Evolutionary conservation across 306 rosid genomes (phyloP).

Genomic region (Hippophae rhamnoides): DNA sequence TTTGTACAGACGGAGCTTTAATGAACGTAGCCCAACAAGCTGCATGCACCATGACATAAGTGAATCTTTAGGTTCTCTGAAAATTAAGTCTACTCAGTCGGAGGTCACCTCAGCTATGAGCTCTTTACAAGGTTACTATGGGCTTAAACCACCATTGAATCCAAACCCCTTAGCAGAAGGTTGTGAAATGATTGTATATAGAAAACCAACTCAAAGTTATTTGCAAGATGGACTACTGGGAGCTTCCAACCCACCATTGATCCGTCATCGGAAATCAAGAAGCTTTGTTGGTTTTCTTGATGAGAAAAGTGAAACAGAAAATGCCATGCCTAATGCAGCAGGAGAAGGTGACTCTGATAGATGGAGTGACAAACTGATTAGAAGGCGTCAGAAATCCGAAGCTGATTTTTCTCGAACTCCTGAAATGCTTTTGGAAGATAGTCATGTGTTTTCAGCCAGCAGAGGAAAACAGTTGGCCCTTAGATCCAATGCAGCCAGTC

Average conservation of each 20-base stretch:
- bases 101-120: conserved; percentile 60
- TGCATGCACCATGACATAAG: conserved; percentile 30
- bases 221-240: conserved; percentile 29
- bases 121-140: conserved; percentile 73
- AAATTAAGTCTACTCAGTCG: conserved; percentile 31
- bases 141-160: conserved; percentile 35
- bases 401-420: conserved; percentile 51
- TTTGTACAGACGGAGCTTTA: conserved; percentile 32
- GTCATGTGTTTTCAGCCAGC: conserved; percentile 42
- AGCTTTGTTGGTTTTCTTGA: conserved; percentile 48
- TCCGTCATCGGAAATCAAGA: conserved; percentile 46
- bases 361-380: conserved; percentile 37
- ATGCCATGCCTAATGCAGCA: conserved; percentile 8
- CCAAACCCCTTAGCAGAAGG: conserved; percentile 27
- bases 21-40: conserved; percentile 25
- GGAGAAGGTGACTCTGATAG: conserved; percentile 30
- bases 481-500: conserved; percentile 45
- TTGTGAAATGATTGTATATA: conserved; percentile 27
- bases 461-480: conserved; percentile 63
- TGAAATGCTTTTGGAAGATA: conserved; percentile 54
- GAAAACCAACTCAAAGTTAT: conserved; percentile 23
- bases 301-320: conserved; percentile 36
- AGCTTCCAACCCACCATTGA: conserved; percentile 18
- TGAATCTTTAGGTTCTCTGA: conserved; percentile 52
- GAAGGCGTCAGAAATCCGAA: conserved; percentile 64